A percentile compares a stretch with the other conserved stretches of the same genome.
These are phyloP conservation scores for Wickerhamomyces kurtzmanii DNA, from an alignment of 805 yeast genomes.

Conservation along the genomic window DNA sequence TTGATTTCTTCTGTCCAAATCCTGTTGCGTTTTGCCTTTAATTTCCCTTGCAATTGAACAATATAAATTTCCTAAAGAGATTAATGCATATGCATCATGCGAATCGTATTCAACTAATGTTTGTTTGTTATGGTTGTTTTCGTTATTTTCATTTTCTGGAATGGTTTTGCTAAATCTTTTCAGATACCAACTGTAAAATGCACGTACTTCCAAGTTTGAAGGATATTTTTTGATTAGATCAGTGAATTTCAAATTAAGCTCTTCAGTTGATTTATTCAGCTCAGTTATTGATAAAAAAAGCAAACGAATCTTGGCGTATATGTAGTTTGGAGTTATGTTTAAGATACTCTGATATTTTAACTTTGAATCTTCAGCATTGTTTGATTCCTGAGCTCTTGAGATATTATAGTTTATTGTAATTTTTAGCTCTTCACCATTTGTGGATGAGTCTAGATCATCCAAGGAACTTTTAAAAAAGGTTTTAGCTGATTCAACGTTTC, in stretches of 20 bases:
- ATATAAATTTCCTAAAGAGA: constrained; percentile 85
- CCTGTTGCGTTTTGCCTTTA: constrained; percentile 35
- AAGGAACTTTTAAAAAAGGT: constrained; percentile 43
- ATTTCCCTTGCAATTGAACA: constrained; percentile 72
- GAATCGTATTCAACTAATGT: constrained; percentile 76
- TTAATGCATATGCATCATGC: constrained; percentile 83
- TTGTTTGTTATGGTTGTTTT: constrained; percentile 73
- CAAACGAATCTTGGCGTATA: constrained; percentile 66
- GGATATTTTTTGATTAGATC: constrained; percentile 42
- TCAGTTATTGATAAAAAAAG: constrained; percentile 50
- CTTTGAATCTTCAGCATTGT: constrained; percentile 16
- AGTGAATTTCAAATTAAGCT: constrained; percentile 42
- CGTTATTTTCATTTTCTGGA: constrained; percentile 40
- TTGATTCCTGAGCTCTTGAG: constrained; percentile 64
- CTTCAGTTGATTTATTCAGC: constrained; percentile 27
- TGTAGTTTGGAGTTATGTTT: constrained; percentile 53
- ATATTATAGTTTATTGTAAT: constrained; percentile 57
- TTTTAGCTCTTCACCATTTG: constrained; percentile 19
- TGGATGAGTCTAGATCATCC: constrained; percentile 17
- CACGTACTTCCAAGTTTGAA: constrained; percentile 71
- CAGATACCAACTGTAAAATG: constrained; percentile 88
- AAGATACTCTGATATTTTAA: constrained; percentile 45
- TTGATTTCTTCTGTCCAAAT: constrained; percentile 52
- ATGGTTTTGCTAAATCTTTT: constrained; percentile 39
- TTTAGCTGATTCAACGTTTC: constrained; percentile 48